Evolutionary conservation across 768 basidiomycete genomes (phyloP).

Genomic region (Hortiboletus campestris): DNA sequence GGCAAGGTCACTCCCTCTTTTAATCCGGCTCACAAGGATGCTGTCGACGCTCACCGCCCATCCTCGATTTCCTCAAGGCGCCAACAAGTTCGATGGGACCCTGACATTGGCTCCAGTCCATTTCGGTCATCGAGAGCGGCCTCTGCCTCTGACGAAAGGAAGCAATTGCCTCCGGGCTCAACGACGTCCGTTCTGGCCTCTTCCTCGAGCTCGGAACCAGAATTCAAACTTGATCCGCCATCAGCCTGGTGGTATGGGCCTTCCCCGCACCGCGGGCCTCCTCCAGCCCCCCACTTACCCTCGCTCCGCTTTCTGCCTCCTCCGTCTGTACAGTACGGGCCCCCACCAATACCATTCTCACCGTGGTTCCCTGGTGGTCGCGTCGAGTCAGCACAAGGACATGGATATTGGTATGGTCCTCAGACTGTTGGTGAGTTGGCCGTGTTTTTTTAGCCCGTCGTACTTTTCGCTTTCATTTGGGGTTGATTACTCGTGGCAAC

Average conservation of each 20-base stretch:
- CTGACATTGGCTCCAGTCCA: neutral
- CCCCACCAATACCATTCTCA: constrained; percentile 14
- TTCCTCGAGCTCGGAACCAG: constrained; percentile 2
- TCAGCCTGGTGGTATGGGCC: constrained; percentile 9
- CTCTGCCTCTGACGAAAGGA: neutral
- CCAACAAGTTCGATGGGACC: constrained; percentile 16
- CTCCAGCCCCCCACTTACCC: neutral
- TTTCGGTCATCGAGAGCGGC: neutral
- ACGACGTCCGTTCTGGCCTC: neutral
- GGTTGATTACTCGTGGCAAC: constrained; percentile 1
- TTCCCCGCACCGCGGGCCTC: constrained; percentile 8
- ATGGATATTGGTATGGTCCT: constrained; percentile 23
- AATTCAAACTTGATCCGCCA: constrained; percentile 11
- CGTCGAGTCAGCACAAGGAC: constrained; percentile 10
- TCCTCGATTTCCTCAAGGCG: neutral
- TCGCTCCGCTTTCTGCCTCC: constrained; percentile 15
- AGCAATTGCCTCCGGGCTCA: neutral
- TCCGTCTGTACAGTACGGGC: constrained; percentile 8
- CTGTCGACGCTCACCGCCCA: neutral
- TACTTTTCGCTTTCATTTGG: neutral
- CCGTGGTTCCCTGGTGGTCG: constrained; percentile 15
- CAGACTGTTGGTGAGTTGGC: constrained; percentile 20
- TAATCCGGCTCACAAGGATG: neutral
- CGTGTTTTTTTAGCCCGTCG: neutral
- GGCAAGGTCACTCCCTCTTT: neutral